Evolutionary conservation across 129 eudicot genomes (phyloP), one percentile per base, ranked within the genome.

Genomic region (carrot (Daucus carota)): DNA sequence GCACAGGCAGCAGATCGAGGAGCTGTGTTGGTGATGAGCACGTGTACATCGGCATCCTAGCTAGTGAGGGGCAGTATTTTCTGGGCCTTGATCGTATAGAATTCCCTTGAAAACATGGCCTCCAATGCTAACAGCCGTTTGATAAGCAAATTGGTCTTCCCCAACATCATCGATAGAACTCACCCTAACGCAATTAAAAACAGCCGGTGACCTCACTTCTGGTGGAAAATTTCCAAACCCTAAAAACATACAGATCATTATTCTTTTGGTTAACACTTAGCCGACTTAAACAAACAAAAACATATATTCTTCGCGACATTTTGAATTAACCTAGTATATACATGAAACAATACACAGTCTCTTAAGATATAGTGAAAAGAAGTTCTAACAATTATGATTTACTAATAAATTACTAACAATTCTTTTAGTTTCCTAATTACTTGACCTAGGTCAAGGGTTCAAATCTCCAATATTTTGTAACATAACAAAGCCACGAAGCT

Each of bases 31-130:
- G 87, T 97, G 33, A 10, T 83, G 86, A 38, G 80, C 72, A 67
- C 82, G 81, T 22, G 62, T 8, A 22, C n/a, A n/a, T n/a, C n/a
- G n/a, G n/a, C n/a, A n/a, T n/a, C 11, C 3, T 6, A 1, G 29
- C 15, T 90, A 94, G 72, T 34, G 79, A 88, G 28, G 74, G 13
- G 72, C 34, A 8, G 44, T 33, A 8, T 6, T 79, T 48, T 90
- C 96, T 0, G 85, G 94, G 72, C 98, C 93, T 84, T 90, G 96
- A 81, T 93, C 96, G 41, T 88, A 88, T 0, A 93, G 83, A 77
- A 93, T 85, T 46, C 98, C 98, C 68, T 90, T 93, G 80, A 93
- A 93, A 14, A 86, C 81, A 73, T 87, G 98, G 13, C 98, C 98
- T 0, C 93, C 89, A 6, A 93, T 93, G 81, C 79, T 89, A 57